Conservation (phyloP, 192 early-diverging fungal species). For the Coemansia sp. region DNA sequence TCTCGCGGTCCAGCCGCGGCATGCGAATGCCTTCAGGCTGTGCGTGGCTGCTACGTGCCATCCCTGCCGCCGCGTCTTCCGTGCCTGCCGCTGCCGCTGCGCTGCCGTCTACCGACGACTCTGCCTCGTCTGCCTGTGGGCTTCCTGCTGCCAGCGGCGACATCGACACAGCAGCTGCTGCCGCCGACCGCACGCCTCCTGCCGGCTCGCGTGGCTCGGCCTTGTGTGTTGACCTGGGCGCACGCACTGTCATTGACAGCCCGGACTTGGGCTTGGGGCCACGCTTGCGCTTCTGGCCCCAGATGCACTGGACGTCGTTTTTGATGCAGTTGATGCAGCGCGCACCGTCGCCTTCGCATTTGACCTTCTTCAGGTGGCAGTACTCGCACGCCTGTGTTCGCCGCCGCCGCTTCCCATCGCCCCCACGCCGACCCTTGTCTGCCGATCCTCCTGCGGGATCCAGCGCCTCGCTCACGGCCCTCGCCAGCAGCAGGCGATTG, state of each 20-base stretch:
- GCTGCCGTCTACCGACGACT: not conserved
- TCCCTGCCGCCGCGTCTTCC: not conserved
- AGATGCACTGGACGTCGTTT: slow-evolving; percentile 48
- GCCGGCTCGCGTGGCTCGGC: not conserved
- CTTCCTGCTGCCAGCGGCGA: not conserved
- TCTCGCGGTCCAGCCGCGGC: slow-evolving; percentile 31
- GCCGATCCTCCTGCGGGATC: slow-evolving; percentile 6
- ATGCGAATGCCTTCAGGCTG: slow-evolving; percentile 25
- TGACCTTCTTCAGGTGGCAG: slow-evolving; percentile 52
- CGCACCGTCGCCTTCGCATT: slow-evolving; percentile 47
- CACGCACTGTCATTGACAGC: not conserved
- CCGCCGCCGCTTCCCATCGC: slow-evolving; percentile 31
- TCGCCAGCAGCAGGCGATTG: slow-evolving; percentile 7
- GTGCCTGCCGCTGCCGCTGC: not conserved
- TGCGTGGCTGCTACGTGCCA: not conserved
- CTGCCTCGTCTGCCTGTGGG: too few relatives aligned
- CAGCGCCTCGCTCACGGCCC: slow-evolving; percentile 8
- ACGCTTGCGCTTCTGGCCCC: slow-evolving; percentile 52
- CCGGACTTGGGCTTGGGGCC: slow-evolving; percentile 48
- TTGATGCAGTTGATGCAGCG: slow-evolving; percentile 49
- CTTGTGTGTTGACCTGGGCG: not conserved
- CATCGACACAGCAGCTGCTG: not conserved
- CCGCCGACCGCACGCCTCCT: not conserved
- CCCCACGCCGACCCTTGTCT: not conserved
- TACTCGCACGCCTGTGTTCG: slow-evolving; percentile 54